Conservation (phyloP, 441 rosid species). For the Pelargonium cotyledonis region DNA sequence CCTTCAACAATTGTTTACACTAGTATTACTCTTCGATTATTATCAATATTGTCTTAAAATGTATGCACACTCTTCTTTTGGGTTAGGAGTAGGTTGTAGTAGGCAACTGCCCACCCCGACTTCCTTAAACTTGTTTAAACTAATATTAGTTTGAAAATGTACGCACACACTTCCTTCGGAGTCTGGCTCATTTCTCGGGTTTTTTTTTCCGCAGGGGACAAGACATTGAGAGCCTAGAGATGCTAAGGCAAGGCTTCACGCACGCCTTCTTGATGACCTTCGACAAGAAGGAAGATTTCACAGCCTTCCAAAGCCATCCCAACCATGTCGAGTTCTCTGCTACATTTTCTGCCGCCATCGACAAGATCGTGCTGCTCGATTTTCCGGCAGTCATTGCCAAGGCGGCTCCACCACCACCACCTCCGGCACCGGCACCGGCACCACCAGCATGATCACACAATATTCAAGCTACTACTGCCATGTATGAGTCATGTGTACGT, state of each 20-base stretch:
- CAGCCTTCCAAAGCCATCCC: constrained; percentile 56
- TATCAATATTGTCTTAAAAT: too few species aligned
- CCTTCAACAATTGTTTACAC: too few species aligned
- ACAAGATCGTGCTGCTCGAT: constrained; percentile 62
- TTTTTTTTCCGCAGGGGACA: constrained; percentile 50
- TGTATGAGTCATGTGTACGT: neutral
- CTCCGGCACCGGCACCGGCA: neutral
- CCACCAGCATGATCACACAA: neutral
- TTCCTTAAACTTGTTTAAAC: too few species aligned
- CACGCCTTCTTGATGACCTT: constrained; percentile 78
- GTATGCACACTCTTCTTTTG: neutral
- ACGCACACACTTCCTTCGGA: neutral
- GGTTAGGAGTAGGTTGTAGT: too few species aligned
- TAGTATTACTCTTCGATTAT: neutral
- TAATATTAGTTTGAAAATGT: too few species aligned
- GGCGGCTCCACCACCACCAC: constrained; percentile 17
- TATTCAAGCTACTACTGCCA: too few species aligned
- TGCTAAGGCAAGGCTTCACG: constrained; percentile 82
- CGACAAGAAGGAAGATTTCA: constrained; percentile 59
- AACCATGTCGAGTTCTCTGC: constrained; percentile 65
- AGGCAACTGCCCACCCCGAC: too few species aligned
- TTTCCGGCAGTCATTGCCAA: constrained; percentile 42
- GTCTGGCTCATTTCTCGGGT: neutral
- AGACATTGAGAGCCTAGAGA: constrained; percentile 69
- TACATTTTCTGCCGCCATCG: constrained; percentile 59